Percentiles rank a stretch among this genome's conserved stretches.
Evolutionary conservation across 352 stramenopile genomes (phyloP).

Genomic region (Phytophthora pseudosyringae): DNA sequence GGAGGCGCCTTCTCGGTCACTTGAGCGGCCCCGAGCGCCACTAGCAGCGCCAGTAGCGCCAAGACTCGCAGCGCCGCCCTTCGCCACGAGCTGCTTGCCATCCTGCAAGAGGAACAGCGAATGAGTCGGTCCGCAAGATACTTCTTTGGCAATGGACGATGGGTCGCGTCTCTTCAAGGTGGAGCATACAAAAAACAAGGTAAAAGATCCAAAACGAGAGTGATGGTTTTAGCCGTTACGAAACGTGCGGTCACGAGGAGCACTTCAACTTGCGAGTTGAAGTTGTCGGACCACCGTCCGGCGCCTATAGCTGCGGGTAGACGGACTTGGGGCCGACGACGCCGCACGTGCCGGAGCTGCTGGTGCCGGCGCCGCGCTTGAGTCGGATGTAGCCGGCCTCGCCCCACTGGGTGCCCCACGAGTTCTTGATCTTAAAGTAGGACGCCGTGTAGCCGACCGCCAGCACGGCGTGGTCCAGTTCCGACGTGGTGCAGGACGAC

Average conservation of each 20-base stretch:
- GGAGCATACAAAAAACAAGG: constrained; percentile 25
- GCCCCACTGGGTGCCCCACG: constrained; percentile 95
- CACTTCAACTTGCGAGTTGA: constrained; percentile 28
- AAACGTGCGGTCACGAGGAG: constrained; percentile 23
- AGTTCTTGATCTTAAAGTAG: constrained; percentile 98
- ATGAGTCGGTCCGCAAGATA: constrained; percentile 5
- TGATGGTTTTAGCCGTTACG: constrained; percentile 27
- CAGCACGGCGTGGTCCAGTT: constrained; percentile 98
- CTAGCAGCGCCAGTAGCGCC: constrained; percentile 24
- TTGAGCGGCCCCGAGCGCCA: constrained; percentile 34
- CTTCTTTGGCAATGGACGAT: background rate
- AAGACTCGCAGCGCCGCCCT: constrained; percentile 9
- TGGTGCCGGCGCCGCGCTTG: constrained; percentile 69
- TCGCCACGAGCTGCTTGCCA: constrained; percentile 13
- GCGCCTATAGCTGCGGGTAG: constrained; percentile 54
- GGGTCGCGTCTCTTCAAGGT: constrained; percentile 32
- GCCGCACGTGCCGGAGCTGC: constrained; percentile 51
- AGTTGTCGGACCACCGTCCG: constrained; percentile 3
- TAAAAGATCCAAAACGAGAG: constrained; percentile 26
- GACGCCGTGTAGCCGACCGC: constrained; percentile 93
- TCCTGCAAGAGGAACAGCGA: constrained; percentile 11
- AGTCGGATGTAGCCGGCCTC: constrained; percentile 95
- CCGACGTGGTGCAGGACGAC: constrained; percentile 69
- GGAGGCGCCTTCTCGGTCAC: constrained; percentile 19
- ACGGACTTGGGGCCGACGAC: constrained; percentile 65